These are phyloP conservation scores for Phytophthora lateralis DNA, from an alignment of 352 stramenopile genomes.

Conservation along the genomic window DNA sequence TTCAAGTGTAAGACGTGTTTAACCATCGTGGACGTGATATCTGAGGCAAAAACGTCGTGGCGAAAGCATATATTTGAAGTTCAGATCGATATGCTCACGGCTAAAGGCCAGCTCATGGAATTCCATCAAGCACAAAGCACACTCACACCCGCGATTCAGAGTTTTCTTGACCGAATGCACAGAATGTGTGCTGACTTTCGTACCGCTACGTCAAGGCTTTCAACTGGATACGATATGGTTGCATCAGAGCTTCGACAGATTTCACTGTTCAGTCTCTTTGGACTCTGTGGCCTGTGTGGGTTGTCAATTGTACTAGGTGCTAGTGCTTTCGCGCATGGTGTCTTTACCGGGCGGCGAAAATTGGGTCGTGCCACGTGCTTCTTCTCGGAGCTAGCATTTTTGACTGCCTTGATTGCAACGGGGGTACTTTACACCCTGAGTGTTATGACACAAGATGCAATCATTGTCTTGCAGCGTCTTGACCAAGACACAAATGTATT, in stretches of 20 bases:
- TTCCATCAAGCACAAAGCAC: constrained; percentile 34
- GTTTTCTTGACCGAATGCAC: constrained; percentile 42
- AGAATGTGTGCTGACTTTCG: constrained; percentile 30
- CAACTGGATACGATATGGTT: constrained; percentile 32
- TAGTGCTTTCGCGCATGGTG: constrained; percentile 37
- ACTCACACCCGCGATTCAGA: constrained; percentile 34
- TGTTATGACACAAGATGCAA: constrained; percentile 56
- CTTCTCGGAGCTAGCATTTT: constrained; percentile 45
- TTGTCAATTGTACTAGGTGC: constrained; percentile 37
- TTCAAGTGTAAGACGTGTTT: constrained; percentile 71
- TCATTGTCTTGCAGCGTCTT: constrained; percentile 47
- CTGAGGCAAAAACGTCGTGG: constrained; percentile 44
- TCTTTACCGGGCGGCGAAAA: constrained; percentile 46
- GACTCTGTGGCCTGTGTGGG: constrained; percentile 35
- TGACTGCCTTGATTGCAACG: constrained; percentile 48
- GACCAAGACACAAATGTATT: constrained; percentile 42
- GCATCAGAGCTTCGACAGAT: constrained; percentile 35
- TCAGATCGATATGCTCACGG: constrained; percentile 58
- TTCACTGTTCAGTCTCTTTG: constrained; percentile 37
- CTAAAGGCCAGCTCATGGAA: constrained; percentile 45
- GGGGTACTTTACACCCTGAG: constrained; percentile 57
- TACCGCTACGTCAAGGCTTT: constrained; percentile 15
- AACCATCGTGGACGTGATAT: constrained; percentile 37
- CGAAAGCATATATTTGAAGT: constrained; percentile 48
- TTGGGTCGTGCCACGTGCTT: constrained; percentile 48